Evolutionary conservation across 192 early-diverging fungal genomes (phyloP).

Genomic region (Umbelopsis ramanniana): DNA sequence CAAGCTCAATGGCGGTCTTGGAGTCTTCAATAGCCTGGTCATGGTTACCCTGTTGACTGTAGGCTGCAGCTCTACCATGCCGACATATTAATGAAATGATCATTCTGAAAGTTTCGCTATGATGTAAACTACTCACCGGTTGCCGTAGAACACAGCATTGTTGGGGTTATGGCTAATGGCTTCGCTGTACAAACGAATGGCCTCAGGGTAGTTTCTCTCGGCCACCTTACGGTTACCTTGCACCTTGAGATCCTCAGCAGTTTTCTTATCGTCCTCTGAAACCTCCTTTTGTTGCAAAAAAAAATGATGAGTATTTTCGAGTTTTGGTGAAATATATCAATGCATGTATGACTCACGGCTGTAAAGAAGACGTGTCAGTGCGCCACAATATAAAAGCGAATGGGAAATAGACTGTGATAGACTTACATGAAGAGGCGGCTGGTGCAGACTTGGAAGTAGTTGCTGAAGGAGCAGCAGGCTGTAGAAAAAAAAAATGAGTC

Average conservation of each 20-base stretch:
- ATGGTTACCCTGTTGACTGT: constrained; percentile 88
- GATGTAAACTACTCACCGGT: constrained; percentile 65
- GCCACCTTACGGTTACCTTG: constrained; percentile 81
- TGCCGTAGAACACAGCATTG: constrained; percentile 96
- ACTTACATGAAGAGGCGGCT: constrained; percentile 33
- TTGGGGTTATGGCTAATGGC: constrained; percentile 83
- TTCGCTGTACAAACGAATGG: constrained; percentile 87
- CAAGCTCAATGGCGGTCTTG: constrained; percentile 79
- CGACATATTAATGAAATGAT: constrained; percentile 13
- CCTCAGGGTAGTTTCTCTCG: constrained; percentile 81
- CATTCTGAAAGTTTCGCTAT: not conserved
- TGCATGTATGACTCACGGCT: constrained; percentile 28
- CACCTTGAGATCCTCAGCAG: constrained; percentile 90
- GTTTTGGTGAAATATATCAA: too few species aligned
- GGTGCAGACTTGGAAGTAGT: constrained; percentile 33
- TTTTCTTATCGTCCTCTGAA: constrained; percentile 70
- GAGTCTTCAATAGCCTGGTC: constrained; percentile 88
- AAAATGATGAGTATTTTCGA: too few species aligned
- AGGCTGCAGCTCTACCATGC: constrained; percentile 82
- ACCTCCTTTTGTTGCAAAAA: not conserved
- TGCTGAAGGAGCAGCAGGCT: constrained; percentile 35
- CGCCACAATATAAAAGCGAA: not conserved
- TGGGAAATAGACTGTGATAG: constrained; percentile 9
- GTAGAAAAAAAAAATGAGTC: constrained; percentile 3
- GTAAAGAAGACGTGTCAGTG: not conserved